phyloP scores from a whole-genome alignment of 495 filamentous ascomycete genomes.

The Tricharina praecox region DNA sequence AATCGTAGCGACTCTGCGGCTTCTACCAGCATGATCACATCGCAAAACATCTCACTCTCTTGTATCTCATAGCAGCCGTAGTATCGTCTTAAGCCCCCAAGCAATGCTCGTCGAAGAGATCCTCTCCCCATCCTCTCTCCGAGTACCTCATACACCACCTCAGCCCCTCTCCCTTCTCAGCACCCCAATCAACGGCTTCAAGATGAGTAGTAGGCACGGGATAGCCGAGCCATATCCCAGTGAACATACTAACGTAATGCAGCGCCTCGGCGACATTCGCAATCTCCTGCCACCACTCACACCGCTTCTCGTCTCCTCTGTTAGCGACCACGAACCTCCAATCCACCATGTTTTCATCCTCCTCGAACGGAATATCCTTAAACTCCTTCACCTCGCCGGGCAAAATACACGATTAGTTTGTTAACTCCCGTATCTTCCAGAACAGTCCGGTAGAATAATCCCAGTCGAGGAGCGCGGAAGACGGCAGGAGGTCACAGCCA shows the following conservation, averaged over 20 bases:
- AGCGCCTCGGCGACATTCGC: constrained; percentile 22
- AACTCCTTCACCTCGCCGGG: constrained; percentile 24
- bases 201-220: constrained; percentile 13
- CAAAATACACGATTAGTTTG: constrained; percentile 19
- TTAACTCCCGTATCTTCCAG: constrained; percentile 16
- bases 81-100: constrained; percentile 22
- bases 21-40: too few relatives aligned
- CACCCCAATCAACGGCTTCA: constrained; percentile 20
- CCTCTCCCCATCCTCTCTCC: constrained; percentile 19
- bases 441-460: constrained; percentile 19
- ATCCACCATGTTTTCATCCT: constrained; percentile 24
- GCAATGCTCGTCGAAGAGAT: constrained; percentile 18
- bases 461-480: constrained; percentile 1
- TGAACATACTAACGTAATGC: constrained; percentile 25
- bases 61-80: neutral
- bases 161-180: constrained; percentile 2
- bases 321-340: constrained; percentile 24
- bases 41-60: neutral
- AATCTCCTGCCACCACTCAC: constrained; percentile 23
- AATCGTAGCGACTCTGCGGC: too few relatives aligned
- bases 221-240: constrained; percentile 5
- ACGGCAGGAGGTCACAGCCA: constrained; percentile 14
- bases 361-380: constrained; percentile 11
- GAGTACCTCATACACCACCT: constrained; percentile 26
- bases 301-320: constrained; percentile 9